Base-by-base conservation (phyloP, 176 grass and related monocot species). In the Ananas comosus region DNA sequence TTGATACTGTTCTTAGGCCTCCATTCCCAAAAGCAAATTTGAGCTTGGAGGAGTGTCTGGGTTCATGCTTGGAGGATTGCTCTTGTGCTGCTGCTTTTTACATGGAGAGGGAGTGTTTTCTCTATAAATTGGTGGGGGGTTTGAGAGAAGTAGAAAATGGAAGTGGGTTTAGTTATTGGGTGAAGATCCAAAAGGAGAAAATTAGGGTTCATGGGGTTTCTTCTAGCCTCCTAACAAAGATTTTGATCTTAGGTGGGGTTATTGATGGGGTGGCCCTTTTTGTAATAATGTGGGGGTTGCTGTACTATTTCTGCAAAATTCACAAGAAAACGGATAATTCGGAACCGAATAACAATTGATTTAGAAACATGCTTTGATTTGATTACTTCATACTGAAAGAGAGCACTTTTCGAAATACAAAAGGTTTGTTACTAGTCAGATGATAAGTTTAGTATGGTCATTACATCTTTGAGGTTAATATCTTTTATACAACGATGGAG, bases 21-120 rank as follows among this genome's bases (percentile, higher is more conserved):
- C 47, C 68, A 1, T 68, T 59, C 7, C 24, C 47, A 50, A 53
- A 19, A 50, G 21, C 47, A 0, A 85, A 80, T 50, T n/a, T 77
- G 48, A 80, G 51, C 18, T 57, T 71, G 61, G 53, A 85, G 65
- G 65, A 63, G 1, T 85, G 78, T 25, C 18, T 70, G 18, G 22
- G 1, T 13, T 72, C 51, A 33, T 78, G 83, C 68, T 69, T 77
- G 48, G 17, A 78, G 13, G 68, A 81, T 16, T 78, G 83, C 24
- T 64, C 51, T 13, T 85, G 78, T 50, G 78, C 66, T 48, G 64
- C 72, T 25, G 67, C 58, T 69, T 50, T 76, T 61, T 73, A 85
- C 65, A 53, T 48, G 50, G 10, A 67, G 2, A 65, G 71, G 48
- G 33, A 51, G 12, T 85, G 83, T 50, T 65, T 23, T 53, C 83